Conservation (phyloP, 2,329 filamentous ascomycete species). For the Apiospora aurea region DNA sequence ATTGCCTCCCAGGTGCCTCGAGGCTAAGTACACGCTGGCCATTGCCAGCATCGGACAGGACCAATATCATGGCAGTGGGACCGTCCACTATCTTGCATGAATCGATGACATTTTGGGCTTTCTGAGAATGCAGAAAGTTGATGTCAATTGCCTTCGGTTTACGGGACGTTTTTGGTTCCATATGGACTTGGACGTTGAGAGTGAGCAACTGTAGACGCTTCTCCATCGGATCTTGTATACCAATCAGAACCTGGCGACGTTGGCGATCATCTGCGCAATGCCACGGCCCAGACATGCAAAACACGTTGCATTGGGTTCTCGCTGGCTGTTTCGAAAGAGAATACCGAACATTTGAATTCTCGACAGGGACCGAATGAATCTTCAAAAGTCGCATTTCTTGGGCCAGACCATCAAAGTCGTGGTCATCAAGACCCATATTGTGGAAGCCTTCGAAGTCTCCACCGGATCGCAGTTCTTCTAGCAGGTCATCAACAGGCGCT, state of each 20-base stretch:
- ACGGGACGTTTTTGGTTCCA: neutral
- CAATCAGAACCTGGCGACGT: slow-evolving; percentile 66
- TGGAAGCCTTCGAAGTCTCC: slow-evolving; percentile 72
- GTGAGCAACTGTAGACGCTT: slow-evolving; percentile 73
- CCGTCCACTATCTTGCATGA: slow-evolving; percentile 76
- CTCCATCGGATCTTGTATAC: slow-evolving; percentile 73
- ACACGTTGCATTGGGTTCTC: slow-evolving; percentile 66
- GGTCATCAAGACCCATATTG: slow-evolving; percentile 75
- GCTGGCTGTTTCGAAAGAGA: slow-evolving; percentile 62
- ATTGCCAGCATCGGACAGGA: slow-evolving; percentile 70
- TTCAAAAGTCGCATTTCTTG: slow-evolving; percentile 77
- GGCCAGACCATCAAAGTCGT: slow-evolving; percentile 73
- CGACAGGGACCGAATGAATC: slow-evolving; percentile 70
- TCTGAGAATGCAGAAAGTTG: slow-evolving; percentile 57
- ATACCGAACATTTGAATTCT: slow-evolving; percentile 67
- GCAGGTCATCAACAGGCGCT: slow-evolving; percentile 70
- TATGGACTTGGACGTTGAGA: slow-evolving; percentile 58
- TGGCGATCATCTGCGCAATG: slow-evolving; percentile 61
- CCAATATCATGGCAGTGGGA: slow-evolving; percentile 70
- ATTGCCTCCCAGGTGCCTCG: slow-evolving; percentile 77
- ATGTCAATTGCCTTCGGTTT: slow-evolving; percentile 43
- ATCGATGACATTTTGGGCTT: slow-evolving; percentile 73
- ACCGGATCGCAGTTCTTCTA: slow-evolving; percentile 71
- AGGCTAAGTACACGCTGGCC: slow-evolving; percentile 72
- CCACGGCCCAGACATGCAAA: slow-evolving; percentile 68